These are phyloP conservation scores for Chlorella sp. DNA, from an alignment of 139 green algal genomes.

Conservation along the genomic window DNA sequence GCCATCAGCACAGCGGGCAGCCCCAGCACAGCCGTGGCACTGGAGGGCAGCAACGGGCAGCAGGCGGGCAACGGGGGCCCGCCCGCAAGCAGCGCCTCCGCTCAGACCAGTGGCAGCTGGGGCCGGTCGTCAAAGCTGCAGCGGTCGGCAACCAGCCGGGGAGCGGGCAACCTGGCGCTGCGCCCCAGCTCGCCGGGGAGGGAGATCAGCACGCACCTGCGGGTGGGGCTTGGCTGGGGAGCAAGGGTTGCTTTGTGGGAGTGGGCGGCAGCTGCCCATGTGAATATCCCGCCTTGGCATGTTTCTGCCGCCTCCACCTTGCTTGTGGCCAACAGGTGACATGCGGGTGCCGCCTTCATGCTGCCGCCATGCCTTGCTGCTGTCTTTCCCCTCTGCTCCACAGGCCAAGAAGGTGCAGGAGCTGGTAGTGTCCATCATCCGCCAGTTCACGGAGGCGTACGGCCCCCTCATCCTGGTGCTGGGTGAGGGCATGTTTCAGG, in stretches of 20 bases:
- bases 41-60: too few relatives aligned
- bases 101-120: too few relatives aligned
- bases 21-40: neutral
- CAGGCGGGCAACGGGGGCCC: too few relatives aligned
- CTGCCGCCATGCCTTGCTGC: too few relatives aligned
- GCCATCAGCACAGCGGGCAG: neutral
- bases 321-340: too few relatives aligned
- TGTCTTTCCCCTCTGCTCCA: neutral
- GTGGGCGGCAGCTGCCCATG: too few relatives aligned
- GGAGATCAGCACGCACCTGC: conserved; percentile 32
- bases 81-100: too few relatives aligned
- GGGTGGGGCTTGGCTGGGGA: neutral
- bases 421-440: conserved; percentile 58
- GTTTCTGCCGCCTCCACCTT: too few relatives aligned
- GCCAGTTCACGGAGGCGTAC: conserved; percentile 63
- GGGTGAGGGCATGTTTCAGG: neutral
- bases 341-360: too few relatives aligned
- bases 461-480: conserved; percentile 71
- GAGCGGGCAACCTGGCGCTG: neutral
- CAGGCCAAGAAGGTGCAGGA: conserved; percentile 44
- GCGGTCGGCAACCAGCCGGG: neutral
- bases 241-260: neutral
- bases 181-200: neutral
- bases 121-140: neutral
- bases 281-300: too few relatives aligned